Evolutionary conservation across 2,329 filamentous ascomycete genomes (phyloP), one percentile per base, ranked within the genome.

Genomic region (Sporothrix pallida): DNA sequence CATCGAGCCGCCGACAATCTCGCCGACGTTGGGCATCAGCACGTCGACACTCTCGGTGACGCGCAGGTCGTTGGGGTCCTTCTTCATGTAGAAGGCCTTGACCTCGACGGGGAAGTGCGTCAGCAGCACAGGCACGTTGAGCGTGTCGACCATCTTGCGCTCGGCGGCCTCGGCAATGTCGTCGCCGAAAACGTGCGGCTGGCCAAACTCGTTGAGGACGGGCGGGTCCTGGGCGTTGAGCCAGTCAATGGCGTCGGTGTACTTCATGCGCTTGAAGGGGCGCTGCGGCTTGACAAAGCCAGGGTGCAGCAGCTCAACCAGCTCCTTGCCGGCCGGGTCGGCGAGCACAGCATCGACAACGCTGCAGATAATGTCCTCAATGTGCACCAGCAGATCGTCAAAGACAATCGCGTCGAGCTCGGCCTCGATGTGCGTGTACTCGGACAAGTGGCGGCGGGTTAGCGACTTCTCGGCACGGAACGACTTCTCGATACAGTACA

Each of bases 11-110:
- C 96, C 95, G 2, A 98, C 94, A 80, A 98, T 97, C 86, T 98
- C 96, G 75, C 96, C 96, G 37, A 99, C 96, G 78, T 94, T 94
- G 12, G 96, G 96, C 94, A 99, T 81, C 77, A 91, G 81, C 70
- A 87, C 86, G 80, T 99, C 96, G 15, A 98, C 95, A 75, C 90
- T 94, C 87, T 99, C 95, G 0, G 96, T 99, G 42, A 98, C 94
- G 37, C 95, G 89, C 44, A 83, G 85, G 80, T 99, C 96, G 44
- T 88, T 83, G 60, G 87, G 86, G 78, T 95, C 96, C 84, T 92
- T 95, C 84, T 95, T 92, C 96, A 99, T 99, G 88, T 99, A 99
- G 83, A 99, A 99, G 1, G 96, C 93, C 87, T 99, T 99, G 87
- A 99, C 97, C 85, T 95, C 94, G 74, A 91, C 91, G 23, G 96